Evolutionary conservation across 495 filamentous ascomycete species (phyloP), one percentile per base, ranked within the genome.

Genomic region (Umbilicaria muhlenbergii): DNA sequence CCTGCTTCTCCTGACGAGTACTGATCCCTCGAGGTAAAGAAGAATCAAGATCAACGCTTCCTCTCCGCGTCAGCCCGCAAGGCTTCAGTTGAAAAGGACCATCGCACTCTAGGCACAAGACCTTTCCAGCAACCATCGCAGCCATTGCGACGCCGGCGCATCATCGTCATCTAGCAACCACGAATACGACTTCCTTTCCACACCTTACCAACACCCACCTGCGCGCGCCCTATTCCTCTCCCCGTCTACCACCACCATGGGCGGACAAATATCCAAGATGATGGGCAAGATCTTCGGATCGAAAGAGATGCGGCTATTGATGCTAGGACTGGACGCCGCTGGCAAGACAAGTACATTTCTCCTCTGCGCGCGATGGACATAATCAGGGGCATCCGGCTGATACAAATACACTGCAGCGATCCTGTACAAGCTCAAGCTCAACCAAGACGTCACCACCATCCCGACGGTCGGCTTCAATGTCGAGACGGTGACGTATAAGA

Each of bases 401-500:
- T 28, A 1, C 16, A 37, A 14, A 3, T 6, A 13, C 6, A 13
- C 34, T 24, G 3, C 35, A 56, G 53, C 91, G 58, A 99, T 99
- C 63, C 83, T 99, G 46, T 99, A 99, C 73, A 99, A 99, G 79
- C 76, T 99, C 58, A 99, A 99, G 82, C 75, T 96, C 52, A 86
- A 93, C 60, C 87, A 94, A 63, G 83, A 92, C 52, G 87, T 99
- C 52, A 96, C 92, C 38, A 96, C 92, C n/a, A 96, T 99, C 52
- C 91, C 91, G 19, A 96, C 91, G 28, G 91, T 96, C 54, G 91
- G 91, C 52, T 99, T 99, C 77, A 99, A 99, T 74, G 91, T 99
- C 63, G 91, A 99, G 77, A 96, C 91, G 36, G 92, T 99, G 67
- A 92, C 95, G 64, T 99, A 96, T 74, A 94, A 94, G 79, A 96